These are phyloP conservation scores for Cladosporium colombiae DNA, from an alignment of 2,329 filamentous ascomycete genomes.

Conservation along the genomic window DNA sequence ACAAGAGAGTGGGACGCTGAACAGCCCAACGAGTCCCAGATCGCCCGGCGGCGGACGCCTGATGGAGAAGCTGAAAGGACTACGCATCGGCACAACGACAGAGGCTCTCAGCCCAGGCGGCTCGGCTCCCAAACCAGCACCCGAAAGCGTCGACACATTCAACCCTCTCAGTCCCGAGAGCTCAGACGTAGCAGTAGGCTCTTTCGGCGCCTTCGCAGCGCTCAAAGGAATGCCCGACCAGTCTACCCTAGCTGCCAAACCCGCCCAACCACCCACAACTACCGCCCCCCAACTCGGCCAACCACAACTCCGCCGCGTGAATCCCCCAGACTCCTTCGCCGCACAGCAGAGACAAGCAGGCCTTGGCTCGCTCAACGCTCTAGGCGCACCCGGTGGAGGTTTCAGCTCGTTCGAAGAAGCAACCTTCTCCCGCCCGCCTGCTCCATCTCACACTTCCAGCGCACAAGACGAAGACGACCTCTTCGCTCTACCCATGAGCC, in stretches of 20 bases:
- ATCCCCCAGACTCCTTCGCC: slow-evolving; percentile 41
- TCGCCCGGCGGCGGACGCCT: slow-evolving; percentile 68
- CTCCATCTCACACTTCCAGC: slow-evolving; percentile 25
- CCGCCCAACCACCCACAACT: slow-evolving; percentile 37
- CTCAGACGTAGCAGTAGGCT: slow-evolving; percentile 64
- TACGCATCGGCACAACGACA: slow-evolving; percentile 73
- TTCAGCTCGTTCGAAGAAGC: slow-evolving; percentile 29
- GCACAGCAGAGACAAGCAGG: slow-evolving; percentile 43
- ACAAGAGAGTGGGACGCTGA: slow-evolving; percentile 28
- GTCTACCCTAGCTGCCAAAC: slow-evolving; percentile 46
- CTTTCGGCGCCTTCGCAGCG: slow-evolving; percentile 58
- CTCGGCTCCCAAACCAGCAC: slow-evolving; percentile 33
- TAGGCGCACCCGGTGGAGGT: slow-evolving; percentile 32
- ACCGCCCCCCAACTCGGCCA: slow-evolving; percentile 31
- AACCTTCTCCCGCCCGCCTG: slow-evolving; percentile 8
- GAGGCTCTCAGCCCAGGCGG: slow-evolving; percentile 25
- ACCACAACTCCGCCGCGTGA: slow-evolving; percentile 23
- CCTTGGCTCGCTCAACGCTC: slow-evolving; percentile 49
- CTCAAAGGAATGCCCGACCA: slow-evolving; percentile 52
- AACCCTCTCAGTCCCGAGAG: slow-evolving; percentile 63
- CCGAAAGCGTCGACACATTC: slow-evolving; percentile 35
- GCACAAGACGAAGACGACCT: slow-evolving; percentile 68
- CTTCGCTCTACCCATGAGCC: slow-evolving; percentile 84
- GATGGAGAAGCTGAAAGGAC: slow-evolving; percentile 75
- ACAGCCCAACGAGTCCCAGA: slow-evolving; percentile 60